Base-by-base conservation (phyloP, 352 stramenopile genomes). In the Phytophthora ohioensis region DNA sequence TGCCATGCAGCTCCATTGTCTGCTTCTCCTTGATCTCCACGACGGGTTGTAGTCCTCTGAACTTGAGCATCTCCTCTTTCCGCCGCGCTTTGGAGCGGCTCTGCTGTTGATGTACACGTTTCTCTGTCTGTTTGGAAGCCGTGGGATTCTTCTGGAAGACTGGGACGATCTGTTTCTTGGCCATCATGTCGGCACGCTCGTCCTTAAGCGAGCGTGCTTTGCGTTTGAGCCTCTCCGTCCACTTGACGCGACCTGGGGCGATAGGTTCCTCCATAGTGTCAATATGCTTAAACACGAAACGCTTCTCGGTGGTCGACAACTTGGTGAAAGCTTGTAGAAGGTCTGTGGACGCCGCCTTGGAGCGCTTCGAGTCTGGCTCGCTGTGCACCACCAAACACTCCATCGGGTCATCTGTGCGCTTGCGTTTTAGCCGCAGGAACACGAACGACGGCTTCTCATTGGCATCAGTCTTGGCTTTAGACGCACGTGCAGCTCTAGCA, bases 221-320 rank as follows among this genome's bases (percentile, higher is more conserved):
- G 53, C 77, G 81, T 59, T 93, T 94, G 30, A 93, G 66, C 38
- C 78, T 61, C 54, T 92, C 76, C 15, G 79, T 85, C 87, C 81
- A 92, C 49, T 90, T 94, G 34, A 64, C 63, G 17, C 80, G 71
- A 42, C 66, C 71, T 0, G 67, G 57, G n/a, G 72, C 65, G 15
- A 56, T 52, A 15, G 84, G 63, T 38, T 87, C 65, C 48, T 94
- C 78, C 78, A 95, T 81, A 10, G 88, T 95, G 60, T 95, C 87
- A 27, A 95, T 94, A 62, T 88, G 88, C 57, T 82, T 94, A 52
- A 95, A 94, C 21, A 95, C 80, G 58, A 94, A 93, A 30, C 78
- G 71, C 48, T 88, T 85, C 34, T 92, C 87, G 47, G 64, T 81
- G 35, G 84, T 92, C 27, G 81, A 91, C 12, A 93, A 75, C 57